Conservation (phyloP, 345 rosid species). For the Euphorbia lathyris region DNA sequence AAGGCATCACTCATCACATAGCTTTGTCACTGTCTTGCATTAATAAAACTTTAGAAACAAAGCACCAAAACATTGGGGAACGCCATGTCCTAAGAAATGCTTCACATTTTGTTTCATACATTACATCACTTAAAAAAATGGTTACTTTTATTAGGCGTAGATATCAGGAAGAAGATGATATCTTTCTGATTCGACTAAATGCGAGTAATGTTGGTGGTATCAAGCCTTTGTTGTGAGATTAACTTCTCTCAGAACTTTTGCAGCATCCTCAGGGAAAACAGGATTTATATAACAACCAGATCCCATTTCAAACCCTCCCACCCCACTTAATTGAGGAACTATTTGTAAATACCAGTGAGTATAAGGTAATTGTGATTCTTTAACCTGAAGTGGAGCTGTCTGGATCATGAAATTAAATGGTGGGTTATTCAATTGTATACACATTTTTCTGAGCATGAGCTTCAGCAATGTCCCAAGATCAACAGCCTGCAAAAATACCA, state of each 20-base stretch:
- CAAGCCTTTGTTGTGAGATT: conserved; percentile 15
- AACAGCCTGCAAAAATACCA: conserved; percentile 46
- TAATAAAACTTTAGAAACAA: conserved; percentile 1
- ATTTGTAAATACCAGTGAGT: conserved; percentile 80
- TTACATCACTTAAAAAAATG: neutral
- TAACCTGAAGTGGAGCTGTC: conserved; percentile 54
- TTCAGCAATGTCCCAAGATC: conserved; percentile 72
- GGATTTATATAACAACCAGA: conserved; percentile 85
- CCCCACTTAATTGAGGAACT: conserved; percentile 61
- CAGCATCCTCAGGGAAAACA: conserved; percentile 84
- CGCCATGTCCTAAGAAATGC: conserved; percentile 10
- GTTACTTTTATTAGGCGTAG: neutral
- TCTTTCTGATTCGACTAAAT: neutral
- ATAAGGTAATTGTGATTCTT: conserved; percentile 39
- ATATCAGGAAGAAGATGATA: neutral
- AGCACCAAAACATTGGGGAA: neutral
- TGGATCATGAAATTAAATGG: conserved; percentile 91
- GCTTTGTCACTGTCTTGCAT: conserved; percentile 15
- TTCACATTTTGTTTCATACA: conserved; percentile 5
- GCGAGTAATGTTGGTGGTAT: neutral
- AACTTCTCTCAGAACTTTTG: conserved; percentile 66
- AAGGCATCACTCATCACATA: neutral
- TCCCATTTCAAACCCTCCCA: conserved; percentile 82
- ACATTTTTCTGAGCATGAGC: conserved; percentile 66
- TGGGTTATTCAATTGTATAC: conserved; percentile 54